These are phyloP conservation scores for Vaccinium macrocarpon DNA, from an alignment of 148 eudicot genomes.

Conservation along the genomic window DNA sequence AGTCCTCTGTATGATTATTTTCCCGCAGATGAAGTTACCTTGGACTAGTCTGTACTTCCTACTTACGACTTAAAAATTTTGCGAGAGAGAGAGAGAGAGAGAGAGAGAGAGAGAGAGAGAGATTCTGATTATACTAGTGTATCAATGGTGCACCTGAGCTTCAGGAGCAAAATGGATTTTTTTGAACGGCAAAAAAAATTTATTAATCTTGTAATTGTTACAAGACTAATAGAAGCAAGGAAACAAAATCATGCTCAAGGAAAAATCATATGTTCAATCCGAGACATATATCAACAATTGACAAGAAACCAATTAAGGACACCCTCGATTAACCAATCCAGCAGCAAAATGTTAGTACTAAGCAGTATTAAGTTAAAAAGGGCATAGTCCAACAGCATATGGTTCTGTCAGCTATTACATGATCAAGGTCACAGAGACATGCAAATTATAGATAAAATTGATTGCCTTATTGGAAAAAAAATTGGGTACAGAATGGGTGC, in stretches of 20 bases:
- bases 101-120: background rate
- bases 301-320: no score
- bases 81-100: background rate
- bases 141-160: background rate
- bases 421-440: constrained; percentile 19
- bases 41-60: no score
- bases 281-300: no score
- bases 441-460: constrained; percentile 11
- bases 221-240: no score
- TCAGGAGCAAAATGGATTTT: background rate
- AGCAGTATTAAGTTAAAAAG: background rate
- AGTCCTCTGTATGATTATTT: no score
- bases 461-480: no score
- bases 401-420: background rate
- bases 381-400: background rate
- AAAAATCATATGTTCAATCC: no score
- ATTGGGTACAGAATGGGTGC: no score
- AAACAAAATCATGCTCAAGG: no score
- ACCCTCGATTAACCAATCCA: background rate
- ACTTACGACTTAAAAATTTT: background rate
- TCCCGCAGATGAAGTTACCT: no score
- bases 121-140: background rate
- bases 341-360: background rate
- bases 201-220: no score
- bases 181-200: no score